Conservation (phyloP, 1,139 yeast species). For the Nadsonia starkeyi-henricii region DNA sequence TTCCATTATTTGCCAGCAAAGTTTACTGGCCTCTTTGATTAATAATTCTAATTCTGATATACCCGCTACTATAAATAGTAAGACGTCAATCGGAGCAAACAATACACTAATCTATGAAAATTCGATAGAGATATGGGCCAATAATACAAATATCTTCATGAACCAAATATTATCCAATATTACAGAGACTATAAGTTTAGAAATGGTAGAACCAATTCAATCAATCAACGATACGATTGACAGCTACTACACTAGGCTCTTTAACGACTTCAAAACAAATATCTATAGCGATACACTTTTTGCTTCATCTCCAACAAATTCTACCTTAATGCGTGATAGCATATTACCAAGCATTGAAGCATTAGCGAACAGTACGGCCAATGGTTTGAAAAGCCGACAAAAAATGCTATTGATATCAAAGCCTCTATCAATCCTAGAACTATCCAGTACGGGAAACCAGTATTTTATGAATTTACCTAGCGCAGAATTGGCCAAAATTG, state of each 20-base stretch:
- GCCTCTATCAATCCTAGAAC: neutral
- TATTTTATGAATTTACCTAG: no score
- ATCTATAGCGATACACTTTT: neutral
- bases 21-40: neutral
- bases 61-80: neutral
- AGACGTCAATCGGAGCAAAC: neutral
- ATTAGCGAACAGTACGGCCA: neutral
- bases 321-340: neutral
- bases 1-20: neutral
- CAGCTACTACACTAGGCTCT: neutral
- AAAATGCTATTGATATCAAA: neutral
- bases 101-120: neutral
- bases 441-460: no score
- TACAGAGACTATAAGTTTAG: neutral
- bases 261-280: neutral
- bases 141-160: neutral
- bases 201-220: neutral
- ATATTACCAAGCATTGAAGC: neutral
- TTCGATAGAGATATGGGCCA: neutral
- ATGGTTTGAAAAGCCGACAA: neutral
- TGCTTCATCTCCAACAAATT: neutral
- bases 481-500: neutral
- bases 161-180: neutral
- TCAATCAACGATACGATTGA: neutral
- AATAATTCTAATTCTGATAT: neutral